Evolutionary conservation across 768 basidiomycete species (phyloP).

Genomic region (Cantharellus anzutake): DNA sequence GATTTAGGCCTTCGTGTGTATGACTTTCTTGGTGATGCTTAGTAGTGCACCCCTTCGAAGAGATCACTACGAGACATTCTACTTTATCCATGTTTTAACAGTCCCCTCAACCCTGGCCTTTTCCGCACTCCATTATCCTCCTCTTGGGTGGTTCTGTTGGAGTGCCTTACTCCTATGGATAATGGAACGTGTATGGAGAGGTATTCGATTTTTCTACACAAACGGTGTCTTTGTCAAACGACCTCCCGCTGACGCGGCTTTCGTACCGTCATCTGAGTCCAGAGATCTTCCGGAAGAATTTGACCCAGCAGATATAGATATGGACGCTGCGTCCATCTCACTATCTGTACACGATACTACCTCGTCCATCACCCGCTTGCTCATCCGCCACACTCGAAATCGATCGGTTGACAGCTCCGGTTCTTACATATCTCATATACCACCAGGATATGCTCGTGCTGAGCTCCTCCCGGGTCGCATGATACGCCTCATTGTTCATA

Average conservation of each 20-base stretch:
- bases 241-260: constrained; percentile 10
- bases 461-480: constrained; percentile 53
- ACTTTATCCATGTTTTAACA: constrained; percentile 40
- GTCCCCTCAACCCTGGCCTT: constrained; percentile 41
- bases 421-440: constrained; percentile 11
- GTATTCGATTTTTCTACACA: constrained; percentile 33
- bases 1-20: constrained; percentile 32
- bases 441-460: constrained; percentile 47
- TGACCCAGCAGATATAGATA: too few relatives aligned
- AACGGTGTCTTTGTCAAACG: constrained; percentile 29
- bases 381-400: too few relatives aligned
- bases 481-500: constrained; percentile 43
- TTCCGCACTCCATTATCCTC: constrained; percentile 48
- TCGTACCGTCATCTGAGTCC: background rate
- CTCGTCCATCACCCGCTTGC: background rate
- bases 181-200: constrained; percentile 39
- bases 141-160: constrained; percentile 50
- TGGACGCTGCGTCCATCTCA: background rate
- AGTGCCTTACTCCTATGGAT: constrained; percentile 41
- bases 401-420: too few relatives aligned
- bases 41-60: constrained; percentile 34
- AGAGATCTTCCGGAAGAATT: background rate
- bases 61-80: constrained; percentile 44
- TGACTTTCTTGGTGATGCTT: constrained; percentile 33
- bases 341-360: background rate